Conservation (phyloP, 1,284 basidiomycete species). For the Ustanciosporium gigantosporum region DNA sequence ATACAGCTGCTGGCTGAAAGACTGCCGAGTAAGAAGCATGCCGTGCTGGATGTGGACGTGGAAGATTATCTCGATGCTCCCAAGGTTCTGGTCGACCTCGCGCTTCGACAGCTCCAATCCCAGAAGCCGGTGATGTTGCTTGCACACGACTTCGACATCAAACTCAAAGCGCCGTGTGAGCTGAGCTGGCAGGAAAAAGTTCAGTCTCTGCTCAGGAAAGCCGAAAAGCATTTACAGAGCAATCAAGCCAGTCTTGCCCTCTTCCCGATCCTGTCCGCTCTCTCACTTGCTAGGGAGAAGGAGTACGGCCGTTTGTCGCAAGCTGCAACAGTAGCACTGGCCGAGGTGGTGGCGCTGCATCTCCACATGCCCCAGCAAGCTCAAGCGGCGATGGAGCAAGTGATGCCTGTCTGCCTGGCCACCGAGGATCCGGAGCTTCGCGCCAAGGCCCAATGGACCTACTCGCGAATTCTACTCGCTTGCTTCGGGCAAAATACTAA, state of each 20-base stretch:
- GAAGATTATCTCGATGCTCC: slow-evolving; percentile 30
- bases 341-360: slow-evolving; percentile 22
- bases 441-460: slow-evolving; percentile 12
- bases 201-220: slow-evolving; percentile 18
- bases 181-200: slow-evolving; percentile 17
- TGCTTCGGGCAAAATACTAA: slow-evolving; percentile 11
- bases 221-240: slow-evolving; percentile 5
- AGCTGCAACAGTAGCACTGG: slow-evolving; percentile 13
- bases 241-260: slow-evolving; percentile 14
- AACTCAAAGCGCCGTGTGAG: slow-evolving; percentile 9
- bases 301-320: slow-evolving; percentile 17
- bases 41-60: slow-evolving; percentile 3
- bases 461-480: slow-evolving; percentile 21
- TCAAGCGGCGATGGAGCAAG: slow-evolving; percentile 15
- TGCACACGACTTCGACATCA: slow-evolving; percentile 7
- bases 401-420: slow-evolving; percentile 14
- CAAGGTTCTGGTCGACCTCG: slow-evolving; percentile 15
- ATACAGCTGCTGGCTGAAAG: slow-evolving; percentile 7
- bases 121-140: slow-evolving; percentile 6
- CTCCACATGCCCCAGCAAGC: slow-evolving; percentile 22
- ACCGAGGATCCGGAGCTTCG: slow-evolving; percentile 11
- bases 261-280: slow-evolving; percentile 19
- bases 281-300: slow-evolving; percentile 29
- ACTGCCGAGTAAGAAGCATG: slow-evolving; percentile 1
- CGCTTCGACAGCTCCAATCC: slow-evolving; percentile 19